A percentile compares a stretch with the other conserved stretches of the same genome.
Conservation (phyloP, 352 stramenopile genomes). For the Globisporangium barbulae region DNA sequence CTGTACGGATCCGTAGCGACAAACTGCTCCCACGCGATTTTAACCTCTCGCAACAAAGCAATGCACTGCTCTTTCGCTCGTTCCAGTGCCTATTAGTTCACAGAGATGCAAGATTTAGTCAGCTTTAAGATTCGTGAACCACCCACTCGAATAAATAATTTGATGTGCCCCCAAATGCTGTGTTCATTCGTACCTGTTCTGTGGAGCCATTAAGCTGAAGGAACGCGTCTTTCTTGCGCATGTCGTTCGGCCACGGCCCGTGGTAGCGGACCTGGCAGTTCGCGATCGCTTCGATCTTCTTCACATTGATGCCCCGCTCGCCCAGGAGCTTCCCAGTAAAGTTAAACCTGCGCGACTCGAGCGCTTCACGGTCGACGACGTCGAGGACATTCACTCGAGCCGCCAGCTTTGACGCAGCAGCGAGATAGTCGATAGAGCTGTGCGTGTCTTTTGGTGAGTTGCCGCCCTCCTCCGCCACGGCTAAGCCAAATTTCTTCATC, state of each 20-base stretch:
- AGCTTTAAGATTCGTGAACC: neutral
- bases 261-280: conserved; percentile 23
- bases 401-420: conserved; percentile 14
- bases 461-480: conserved; percentile 18
- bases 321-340: conserved; percentile 60
- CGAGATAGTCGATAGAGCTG: conserved; percentile 9
- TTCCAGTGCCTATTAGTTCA: conserved; percentile 13
- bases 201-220: conserved; percentile 17
- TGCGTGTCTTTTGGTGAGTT: conserved; percentile 4
- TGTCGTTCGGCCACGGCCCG: conserved; percentile 15
- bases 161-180: neutral
- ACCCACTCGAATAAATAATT: neutral
- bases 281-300: conserved; percentile 49
- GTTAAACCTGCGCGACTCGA: conserved; percentile 58
- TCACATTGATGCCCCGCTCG: conserved; percentile 60
- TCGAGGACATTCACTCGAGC: conserved; percentile 28
- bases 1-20: conserved; percentile 3
- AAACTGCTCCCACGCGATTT: conserved; percentile 24
- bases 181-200: conserved; percentile 10
- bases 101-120: neutral
- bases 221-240: conserved; percentile 9
- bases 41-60: conserved; percentile 15
- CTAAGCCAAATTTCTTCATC: conserved; percentile 60
- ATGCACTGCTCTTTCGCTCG: conserved; percentile 18
- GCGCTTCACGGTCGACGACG: conserved; percentile 29